Evolutionary conservation across 1,284 basidiomycete species (phyloP).

Genomic region (Pseudozyma hubeiensis): DNA sequence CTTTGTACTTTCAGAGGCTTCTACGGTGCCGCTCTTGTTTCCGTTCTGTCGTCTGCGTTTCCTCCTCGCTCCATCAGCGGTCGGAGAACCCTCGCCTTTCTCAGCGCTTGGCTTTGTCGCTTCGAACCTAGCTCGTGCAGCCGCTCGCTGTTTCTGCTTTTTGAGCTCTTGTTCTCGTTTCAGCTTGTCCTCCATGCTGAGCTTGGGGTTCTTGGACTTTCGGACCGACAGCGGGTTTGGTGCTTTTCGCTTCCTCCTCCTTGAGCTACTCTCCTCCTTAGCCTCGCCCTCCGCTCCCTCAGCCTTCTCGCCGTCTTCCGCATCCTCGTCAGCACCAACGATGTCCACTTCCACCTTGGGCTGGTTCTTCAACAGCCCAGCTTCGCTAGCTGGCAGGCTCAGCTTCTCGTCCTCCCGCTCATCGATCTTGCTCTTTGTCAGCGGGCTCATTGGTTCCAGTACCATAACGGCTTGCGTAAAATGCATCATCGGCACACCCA

Average conservation of each 20-base stretch:
- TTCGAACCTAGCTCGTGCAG: constrained; percentile 20
- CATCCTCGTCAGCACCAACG: constrained; percentile 67
- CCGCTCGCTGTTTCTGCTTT: constrained; percentile 43
- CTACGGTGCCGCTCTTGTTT: not conserved
- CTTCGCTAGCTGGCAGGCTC: constrained; percentile 37
- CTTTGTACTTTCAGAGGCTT: not conserved
- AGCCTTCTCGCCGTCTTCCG: constrained; percentile 72
- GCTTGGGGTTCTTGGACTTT: constrained; percentile 73
- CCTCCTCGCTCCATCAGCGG: constrained; percentile 2
- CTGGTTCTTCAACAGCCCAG: constrained; percentile 20
- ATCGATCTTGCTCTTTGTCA: constrained; percentile 53
- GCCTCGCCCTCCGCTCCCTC: not conserved
- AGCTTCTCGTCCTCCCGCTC: constrained; percentile 53
- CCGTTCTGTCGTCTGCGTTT: constrained; percentile 12
- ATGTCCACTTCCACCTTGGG: constrained; percentile 37
- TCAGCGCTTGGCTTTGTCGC: constrained; percentile 14
- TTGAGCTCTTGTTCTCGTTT: constrained; percentile 71
- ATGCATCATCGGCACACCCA: constrained; percentile 62
- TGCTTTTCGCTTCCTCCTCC: constrained; percentile 72
- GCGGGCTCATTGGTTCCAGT: constrained; percentile 64
- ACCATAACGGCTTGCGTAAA: constrained; percentile 66
- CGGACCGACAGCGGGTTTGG: constrained; percentile 93
- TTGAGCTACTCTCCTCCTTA: not conserved
- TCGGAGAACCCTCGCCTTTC: not conserved
- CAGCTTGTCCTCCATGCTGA: constrained; percentile 45